phyloP scores from a whole-genome alignment of 73 alveolate species.

The Tetrahymena elliotti region DNA sequence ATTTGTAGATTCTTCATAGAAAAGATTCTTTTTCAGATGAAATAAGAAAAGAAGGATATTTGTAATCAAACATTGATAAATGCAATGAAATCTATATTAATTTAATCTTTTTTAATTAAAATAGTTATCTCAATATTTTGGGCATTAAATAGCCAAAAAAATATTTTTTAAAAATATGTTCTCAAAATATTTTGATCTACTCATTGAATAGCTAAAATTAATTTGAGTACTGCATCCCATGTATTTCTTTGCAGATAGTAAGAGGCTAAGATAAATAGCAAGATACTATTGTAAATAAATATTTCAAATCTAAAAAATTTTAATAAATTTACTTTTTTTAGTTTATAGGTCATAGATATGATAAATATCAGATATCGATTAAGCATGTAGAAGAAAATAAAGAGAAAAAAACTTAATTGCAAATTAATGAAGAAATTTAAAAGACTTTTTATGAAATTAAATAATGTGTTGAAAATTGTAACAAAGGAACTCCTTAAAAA shows the following conservation, averaged over 20 bases:
- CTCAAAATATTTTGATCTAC: background rate
- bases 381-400: background rate
- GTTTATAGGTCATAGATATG: background rate
- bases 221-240: background rate
- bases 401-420: background rate
- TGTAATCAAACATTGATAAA: background rate
- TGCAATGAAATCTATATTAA: no score
- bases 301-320: background rate
- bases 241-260: background rate
- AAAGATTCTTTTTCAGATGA: background rate
- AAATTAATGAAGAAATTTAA: background rate
- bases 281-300: background rate
- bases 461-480: background rate
- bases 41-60: background rate
- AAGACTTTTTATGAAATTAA: background rate
- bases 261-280: background rate
- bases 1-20: background rate
- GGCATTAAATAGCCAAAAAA: background rate
- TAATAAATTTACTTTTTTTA: background rate
- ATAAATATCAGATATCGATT: background rate
- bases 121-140: background rate
- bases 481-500: background rate
- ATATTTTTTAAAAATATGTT: background rate
- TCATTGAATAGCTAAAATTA: background rate
- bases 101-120: no score